These are phyloP conservation scores for Arthromyces matolae DNA, from an alignment of 768 basidiomycete species.

Conservation along the genomic window DNA sequence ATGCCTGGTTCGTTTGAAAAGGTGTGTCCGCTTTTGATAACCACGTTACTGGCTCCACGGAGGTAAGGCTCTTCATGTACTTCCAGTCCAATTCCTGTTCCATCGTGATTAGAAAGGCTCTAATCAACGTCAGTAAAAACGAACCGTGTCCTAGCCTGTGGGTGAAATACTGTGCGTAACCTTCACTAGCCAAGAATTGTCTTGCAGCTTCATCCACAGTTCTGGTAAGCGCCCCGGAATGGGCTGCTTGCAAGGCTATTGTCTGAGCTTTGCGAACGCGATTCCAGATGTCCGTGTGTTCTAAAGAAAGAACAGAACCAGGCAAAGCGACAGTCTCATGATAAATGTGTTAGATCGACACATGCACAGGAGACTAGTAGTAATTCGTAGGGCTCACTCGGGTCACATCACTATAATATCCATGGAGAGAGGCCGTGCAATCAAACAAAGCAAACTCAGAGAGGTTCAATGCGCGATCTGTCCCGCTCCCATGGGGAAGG, in stretches of 20 bases:
- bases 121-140: conserved; percentile 14
- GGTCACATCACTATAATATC: conserved; percentile 77
- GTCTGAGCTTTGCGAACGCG: conserved; percentile 62
- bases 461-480: conserved; percentile 53
- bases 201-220: conserved; percentile 65
- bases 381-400: conserved; percentile 54
- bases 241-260: conserved; percentile 45
- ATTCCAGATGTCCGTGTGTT: conserved; percentile 59
- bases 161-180: conserved; percentile 63
- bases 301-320: conserved; percentile 47
- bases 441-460: conserved; percentile 76
- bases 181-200: conserved; percentile 34
- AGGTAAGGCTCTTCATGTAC: conserved; percentile 82
- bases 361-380: neutral
- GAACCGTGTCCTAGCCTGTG: conserved; percentile 79
- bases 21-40: conserved; percentile 60
- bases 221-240: conserved; percentile 45
- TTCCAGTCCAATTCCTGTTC: conserved; percentile 76
- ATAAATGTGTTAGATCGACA: conserved; percentile 1
- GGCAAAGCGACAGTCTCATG: conserved; percentile 62
- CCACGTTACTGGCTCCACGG: conserved; percentile 58
- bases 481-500: conserved; percentile 78
- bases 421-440: conserved; percentile 64
- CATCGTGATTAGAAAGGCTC: conserved; percentile 8
- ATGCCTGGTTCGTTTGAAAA: conserved; percentile 83